Percentiles rank a stretch among this genome's conserved stretches.
Conservation (phyloP, 2,329 filamentous ascomycete genomes). For the Fusarium keratoplasticum region DNA sequence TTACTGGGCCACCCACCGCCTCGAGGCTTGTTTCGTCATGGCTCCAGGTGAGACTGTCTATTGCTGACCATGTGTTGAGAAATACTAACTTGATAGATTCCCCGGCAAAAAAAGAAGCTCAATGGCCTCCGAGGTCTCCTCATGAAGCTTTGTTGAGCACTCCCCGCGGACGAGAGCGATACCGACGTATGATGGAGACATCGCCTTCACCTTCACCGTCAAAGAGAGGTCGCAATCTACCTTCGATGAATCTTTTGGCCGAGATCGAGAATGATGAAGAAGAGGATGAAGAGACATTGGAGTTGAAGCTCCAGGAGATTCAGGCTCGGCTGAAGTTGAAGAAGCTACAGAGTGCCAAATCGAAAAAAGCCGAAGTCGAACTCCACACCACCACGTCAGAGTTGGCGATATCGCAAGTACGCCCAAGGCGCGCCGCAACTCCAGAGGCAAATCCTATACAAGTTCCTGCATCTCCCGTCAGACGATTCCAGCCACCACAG, state of each 20-base stretch:
- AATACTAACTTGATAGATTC: conserved; percentile 38
- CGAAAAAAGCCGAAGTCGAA: conserved; percentile 36
- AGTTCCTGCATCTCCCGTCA: conserved; percentile 81
- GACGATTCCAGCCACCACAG: conserved; percentile 65
- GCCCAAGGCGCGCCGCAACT: conserved; percentile 42
- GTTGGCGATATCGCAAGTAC: conserved; percentile 39
- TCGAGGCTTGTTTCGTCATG: conserved; percentile 33
- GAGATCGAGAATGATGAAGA: conserved; percentile 66
- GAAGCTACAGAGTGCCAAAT: conserved; percentile 75
- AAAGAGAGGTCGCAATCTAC: conserved; percentile 39
- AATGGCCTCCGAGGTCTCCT: conserved; percentile 76
- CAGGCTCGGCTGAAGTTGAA: conserved; percentile 90
- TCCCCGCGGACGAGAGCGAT: conserved; percentile 82
- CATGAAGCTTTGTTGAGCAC: conserved; percentile 74
- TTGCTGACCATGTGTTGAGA: not conserved
- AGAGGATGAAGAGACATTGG: conserved; percentile 89
- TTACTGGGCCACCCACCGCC: conserved; percentile 20
- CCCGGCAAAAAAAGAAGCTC: conserved; percentile 56
- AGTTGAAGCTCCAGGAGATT: conserved; percentile 88
- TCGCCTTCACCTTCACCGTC: conserved; percentile 77
- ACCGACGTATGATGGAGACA: conserved; percentile 74
- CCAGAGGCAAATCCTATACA: conserved; percentile 65
- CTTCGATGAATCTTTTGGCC: conserved; percentile 47
- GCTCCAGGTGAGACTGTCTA: conserved; percentile 41
- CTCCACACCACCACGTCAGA: conserved; percentile 33